Evolutionary conservation across 2,329 filamentous ascomycete species (phyloP), one percentile per base, ranked within the genome.

Genomic region (Aspergillus pseudonomiae): DNA sequence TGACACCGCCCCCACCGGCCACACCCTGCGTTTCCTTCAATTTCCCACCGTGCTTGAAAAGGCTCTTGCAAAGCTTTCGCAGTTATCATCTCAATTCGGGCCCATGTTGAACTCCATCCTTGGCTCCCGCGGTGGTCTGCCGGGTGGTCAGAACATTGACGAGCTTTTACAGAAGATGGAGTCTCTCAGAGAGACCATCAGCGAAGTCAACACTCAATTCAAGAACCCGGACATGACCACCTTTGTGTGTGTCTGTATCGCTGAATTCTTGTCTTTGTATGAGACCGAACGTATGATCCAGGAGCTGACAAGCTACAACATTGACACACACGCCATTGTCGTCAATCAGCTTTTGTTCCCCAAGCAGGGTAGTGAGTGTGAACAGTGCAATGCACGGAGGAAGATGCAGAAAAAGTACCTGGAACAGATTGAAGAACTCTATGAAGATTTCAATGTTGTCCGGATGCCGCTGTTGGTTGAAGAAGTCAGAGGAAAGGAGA

Each of bases 401-500:
- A 96, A 96, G 84, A 99, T 99, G 95, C 95, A 99, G 85, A 95
- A 93, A 85, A 99, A 99, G 83, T 99, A 99, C 77, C 85, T 99
- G 50, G 94, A 98, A 76, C 94, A 99, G 84, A 98, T 98, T 73
- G 94, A 96, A 81, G 95, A 99, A 83, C 82, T 99, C 63, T 99
- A 99, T 77, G 94, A 97, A 75, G 95, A 99, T 79, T 99, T 99
- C 83, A 97, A 99, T 77, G 94, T 99, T 45, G 94, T 99, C 70
- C 94, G 94, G 85, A 98, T 99, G 94, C 95, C 95, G 43, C 80
- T 99, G 74, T 82, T 99, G 64, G 92, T 96, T 1, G 94, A 99
- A 78, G 95, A 99, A 82, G 94, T 99, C 11, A 85, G 95, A 73
- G 95, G 95, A 52, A 97, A 96, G 84, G 94, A 98, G 75, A 94